Evolutionary conservation across 148 eudicot genomes (phyloP).

Genomic region (Dianthus caryophyllus): DNA sequence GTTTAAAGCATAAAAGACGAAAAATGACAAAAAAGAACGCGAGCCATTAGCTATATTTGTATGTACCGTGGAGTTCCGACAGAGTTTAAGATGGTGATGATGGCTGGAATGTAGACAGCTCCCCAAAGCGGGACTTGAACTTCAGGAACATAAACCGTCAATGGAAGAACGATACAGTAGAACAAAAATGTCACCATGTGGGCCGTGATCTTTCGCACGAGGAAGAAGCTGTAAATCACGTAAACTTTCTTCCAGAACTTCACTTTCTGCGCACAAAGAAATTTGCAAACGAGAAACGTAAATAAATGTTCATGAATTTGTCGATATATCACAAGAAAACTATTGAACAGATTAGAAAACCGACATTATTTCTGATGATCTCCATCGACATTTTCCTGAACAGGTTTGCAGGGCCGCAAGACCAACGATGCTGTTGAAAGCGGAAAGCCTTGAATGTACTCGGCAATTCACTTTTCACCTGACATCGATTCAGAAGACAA

Average conservation of each 20-base stretch:
- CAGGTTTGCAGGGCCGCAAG: slow-evolving; percentile 94
- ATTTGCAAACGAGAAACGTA: neutral
- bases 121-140: slow-evolving; percentile 92
- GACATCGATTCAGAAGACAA: neutral
- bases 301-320: neutral
- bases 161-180: slow-evolving; percentile 72
- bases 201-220: slow-evolving; percentile 83
- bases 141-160: slow-evolving; percentile 72
- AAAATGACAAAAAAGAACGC: neutral
- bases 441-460: slow-evolving; percentile 95
- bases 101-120: slow-evolving; percentile 74
- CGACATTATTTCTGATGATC: slow-evolving; percentile 69
- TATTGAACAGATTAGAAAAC: slow-evolving; percentile 6
- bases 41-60: neutral
- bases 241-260: slow-evolving; percentile 78
- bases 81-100: slow-evolving; percentile 78
- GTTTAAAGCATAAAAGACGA: neutral
- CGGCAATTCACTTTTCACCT: slow-evolving; percentile 96
- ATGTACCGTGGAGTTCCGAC: slow-evolving; percentile 94
- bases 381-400: slow-evolving; percentile 93
- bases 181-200: slow-evolving; percentile 90
- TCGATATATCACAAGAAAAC: no score
- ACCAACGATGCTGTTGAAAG: slow-evolving; percentile 93
- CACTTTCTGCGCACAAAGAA: slow-evolving; percentile 57
- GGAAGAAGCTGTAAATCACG: slow-evolving; percentile 92